A percentile compares a stretch with the other conserved stretches of the same genome.
phyloP scores from a whole-genome alignment of 1,284 basidiomycete species.

The Mycena sp. region DNA sequence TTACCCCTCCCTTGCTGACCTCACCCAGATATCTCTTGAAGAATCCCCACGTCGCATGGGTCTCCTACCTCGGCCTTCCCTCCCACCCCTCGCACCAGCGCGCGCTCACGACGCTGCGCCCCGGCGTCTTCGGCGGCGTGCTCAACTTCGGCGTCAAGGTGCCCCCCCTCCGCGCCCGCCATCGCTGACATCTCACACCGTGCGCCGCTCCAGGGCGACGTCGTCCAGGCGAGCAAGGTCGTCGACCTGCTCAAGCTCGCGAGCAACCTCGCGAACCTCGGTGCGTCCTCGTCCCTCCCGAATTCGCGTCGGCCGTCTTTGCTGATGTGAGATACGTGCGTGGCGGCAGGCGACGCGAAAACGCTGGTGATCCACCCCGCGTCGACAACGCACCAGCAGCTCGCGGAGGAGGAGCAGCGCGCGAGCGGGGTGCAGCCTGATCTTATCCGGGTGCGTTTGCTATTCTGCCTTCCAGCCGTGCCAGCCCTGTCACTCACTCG shows the following conservation, averaged over 20 bases:
- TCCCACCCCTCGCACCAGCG: constrained; percentile 70
- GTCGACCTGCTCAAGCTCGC: constrained; percentile 83
- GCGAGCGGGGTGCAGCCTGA: constrained; percentile 83
- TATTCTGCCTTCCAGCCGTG: neutral
- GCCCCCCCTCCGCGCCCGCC: constrained; percentile 41
- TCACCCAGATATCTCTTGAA: constrained; percentile 64
- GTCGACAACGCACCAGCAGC: constrained; percentile 86
- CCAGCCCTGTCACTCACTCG: neutral
- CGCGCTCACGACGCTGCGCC: constrained; percentile 70
- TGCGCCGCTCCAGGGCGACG: constrained; percentile 53
- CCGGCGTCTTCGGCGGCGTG: constrained; percentile 76
- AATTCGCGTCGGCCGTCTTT: neutral
- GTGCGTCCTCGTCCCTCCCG: constrained; percentile 41
- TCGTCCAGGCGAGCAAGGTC: constrained; percentile 66
- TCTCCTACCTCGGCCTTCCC: constrained; percentile 82
- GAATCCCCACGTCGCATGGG: constrained; percentile 81
- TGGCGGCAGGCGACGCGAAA: constrained; percentile 66
- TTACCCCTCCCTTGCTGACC: neutral
- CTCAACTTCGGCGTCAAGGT: constrained; percentile 82
- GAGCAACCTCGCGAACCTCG: constrained; percentile 82
- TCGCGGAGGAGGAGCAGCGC: constrained; percentile 74
- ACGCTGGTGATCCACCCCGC: constrained; percentile 87
- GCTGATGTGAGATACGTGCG: neutral
- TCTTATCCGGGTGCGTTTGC: constrained; percentile 72
- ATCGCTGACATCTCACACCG: too few relatives aligned